Conservation (phyloP, 768 basidiomycete genomes). For the Hygrocybe punicea region DNA sequence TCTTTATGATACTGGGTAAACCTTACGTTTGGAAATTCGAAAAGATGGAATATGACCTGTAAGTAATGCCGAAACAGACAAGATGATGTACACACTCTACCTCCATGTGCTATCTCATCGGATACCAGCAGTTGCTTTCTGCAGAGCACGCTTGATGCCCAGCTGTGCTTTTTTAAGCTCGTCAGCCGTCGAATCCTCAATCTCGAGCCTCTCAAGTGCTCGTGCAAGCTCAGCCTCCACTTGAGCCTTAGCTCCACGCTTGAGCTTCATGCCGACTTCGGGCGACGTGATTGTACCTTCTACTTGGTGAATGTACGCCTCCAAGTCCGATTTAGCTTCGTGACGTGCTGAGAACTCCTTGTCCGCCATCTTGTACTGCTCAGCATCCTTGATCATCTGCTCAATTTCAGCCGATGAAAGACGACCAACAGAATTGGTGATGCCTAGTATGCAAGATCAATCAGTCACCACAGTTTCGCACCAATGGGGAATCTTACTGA, state of each 20-base stretch:
- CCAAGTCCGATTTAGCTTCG: conserved; percentile 97
- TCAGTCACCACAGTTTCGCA: not conserved
- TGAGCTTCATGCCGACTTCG: conserved; percentile 97
- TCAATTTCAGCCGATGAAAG: conserved; percentile 97
- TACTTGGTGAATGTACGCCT: conserved; percentile 96
- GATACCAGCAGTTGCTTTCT: conserved; percentile 93
- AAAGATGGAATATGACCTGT: not conserved
- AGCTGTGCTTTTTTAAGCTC: conserved; percentile 96
- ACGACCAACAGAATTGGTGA: conserved; percentile 99
- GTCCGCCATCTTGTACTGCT: conserved; percentile 93
- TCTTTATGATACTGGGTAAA: not conserved
- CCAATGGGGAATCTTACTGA: conserved; percentile 51
- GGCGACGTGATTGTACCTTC: conserved; percentile 94
- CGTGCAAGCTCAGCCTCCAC: conserved; percentile 98
- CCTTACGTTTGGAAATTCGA: not conserved
- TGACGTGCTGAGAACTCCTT: conserved; percentile 98
- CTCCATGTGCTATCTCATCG: conserved; percentile 45
- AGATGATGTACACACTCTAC: conserved; percentile 8
- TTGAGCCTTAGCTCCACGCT: conserved; percentile 91
- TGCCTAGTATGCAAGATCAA: conserved; percentile 48
- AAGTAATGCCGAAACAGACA: conserved; percentile 18
- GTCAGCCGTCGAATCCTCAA: conserved; percentile 89
- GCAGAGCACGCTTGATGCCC: conserved; percentile 91
- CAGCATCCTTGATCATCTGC: conserved; percentile 99
- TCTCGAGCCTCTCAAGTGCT: conserved; percentile 97